phyloP scores from a whole-genome alignment of 139 green algal genomes.

The Chlorella vulgaris region DNA sequence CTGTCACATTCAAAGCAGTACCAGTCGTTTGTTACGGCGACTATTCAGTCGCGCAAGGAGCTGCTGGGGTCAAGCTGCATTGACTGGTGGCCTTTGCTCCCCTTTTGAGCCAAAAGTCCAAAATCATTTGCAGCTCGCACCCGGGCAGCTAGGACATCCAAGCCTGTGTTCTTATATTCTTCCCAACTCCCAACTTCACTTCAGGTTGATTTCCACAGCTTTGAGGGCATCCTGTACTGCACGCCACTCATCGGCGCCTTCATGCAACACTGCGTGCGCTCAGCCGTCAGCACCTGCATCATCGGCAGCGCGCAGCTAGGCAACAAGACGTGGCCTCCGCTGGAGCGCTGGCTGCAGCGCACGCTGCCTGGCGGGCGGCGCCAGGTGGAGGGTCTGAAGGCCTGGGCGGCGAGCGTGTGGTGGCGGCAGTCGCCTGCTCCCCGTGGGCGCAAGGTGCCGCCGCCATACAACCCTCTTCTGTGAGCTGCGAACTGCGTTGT shows the following conservation, averaged over 20 bases:
- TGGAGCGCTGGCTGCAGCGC: conserved; percentile 14
- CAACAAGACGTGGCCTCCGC: not conserved
- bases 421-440: not conserved
- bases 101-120: too few species aligned
- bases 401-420: not conserved
- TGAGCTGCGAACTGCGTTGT: too few species aligned
- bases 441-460: not conserved
- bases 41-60: too few species aligned
- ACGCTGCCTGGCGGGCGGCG: not conserved
- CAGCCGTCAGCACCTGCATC: not conserved
- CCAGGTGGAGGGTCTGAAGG: not conserved
- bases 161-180: too few species aligned
- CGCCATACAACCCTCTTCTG: conserved; percentile 1
- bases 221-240: conserved; percentile 40
- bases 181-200: too few species aligned
- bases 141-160: too few species aligned
- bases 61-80: too few species aligned
- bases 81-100: too few species aligned
- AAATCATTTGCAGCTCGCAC: too few species aligned
- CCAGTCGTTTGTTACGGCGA: too few species aligned
- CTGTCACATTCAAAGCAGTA: too few species aligned
- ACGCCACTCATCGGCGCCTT: not conserved
- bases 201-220: conserved; percentile 37
- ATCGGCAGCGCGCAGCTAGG: conserved; percentile 4
- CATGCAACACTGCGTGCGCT: conserved; percentile 19